A percentile compares a stretch with the other conserved stretches of the same genome.
These are phyloP conservation scores for Mortierella sp. DNA, from an alignment of 371 early-diverging fungal species.

Conservation along the genomic window DNA sequence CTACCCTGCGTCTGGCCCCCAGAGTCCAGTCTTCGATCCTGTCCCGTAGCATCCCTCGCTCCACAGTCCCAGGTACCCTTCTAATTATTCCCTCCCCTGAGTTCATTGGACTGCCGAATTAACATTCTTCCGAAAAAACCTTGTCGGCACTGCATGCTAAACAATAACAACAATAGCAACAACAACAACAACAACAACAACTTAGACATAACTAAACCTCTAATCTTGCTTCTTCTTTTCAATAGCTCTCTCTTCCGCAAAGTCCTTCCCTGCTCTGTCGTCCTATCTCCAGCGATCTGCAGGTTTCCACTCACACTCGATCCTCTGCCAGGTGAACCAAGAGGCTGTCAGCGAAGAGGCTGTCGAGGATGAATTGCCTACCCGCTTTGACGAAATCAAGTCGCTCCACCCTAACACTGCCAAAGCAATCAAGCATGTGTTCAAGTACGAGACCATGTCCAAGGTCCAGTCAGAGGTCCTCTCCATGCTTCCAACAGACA, in stretches of 20 bases:
- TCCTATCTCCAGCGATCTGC: slow-evolving; percentile 37
- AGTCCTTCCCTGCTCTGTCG: slow-evolving; percentile 38
- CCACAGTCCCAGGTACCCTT: slow-evolving; percentile 24
- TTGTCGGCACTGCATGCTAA: no score
- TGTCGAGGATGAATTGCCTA: slow-evolving; percentile 58
- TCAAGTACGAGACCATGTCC: slow-evolving; percentile 83
- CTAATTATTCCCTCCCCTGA: not conserved
- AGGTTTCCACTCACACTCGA: slow-evolving; percentile 33
- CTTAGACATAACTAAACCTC: not conserved
- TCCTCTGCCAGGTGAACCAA: slow-evolving; percentile 19
- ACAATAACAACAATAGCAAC: no score
- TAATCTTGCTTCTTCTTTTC: not conserved
- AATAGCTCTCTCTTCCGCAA: slow-evolving; percentile 18
- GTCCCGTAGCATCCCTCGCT: slow-evolving; percentile 22
- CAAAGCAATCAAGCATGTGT: slow-evolving; percentile 70
- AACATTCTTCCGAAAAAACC: not conserved
- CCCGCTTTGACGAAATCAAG: slow-evolving; percentile 66
- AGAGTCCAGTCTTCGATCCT: slow-evolving; percentile 8
- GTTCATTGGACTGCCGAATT: not conserved
- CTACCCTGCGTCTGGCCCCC: slow-evolving; percentile 31
- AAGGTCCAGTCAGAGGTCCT: slow-evolving; percentile 87
- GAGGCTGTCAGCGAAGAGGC: slow-evolving; percentile 17
- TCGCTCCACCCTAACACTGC: slow-evolving; percentile 67
- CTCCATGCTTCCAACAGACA: slow-evolving; percentile 74
- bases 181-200: no score